Evolutionary conservation across 805 yeast genomes (phyloP).

Genomic region (Teunomyces cretensis): DNA sequence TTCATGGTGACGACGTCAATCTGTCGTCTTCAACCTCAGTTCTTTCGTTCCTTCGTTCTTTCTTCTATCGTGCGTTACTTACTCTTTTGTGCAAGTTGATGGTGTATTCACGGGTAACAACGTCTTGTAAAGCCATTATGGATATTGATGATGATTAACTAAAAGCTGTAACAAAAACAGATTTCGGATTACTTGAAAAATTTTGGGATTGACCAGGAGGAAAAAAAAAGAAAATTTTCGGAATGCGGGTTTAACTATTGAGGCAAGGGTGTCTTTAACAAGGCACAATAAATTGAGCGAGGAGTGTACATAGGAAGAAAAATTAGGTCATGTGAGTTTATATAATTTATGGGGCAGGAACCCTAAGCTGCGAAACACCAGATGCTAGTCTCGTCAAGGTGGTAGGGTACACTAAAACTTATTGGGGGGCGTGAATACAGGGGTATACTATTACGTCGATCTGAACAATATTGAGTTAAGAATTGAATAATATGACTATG

Average conservation of each 20-base stretch:
- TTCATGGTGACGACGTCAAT: constrained; percentile 1
- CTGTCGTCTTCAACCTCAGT: background rate
- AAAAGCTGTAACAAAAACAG: constrained; percentile 7
- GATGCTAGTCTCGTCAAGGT: background rate
- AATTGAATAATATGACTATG: too few species aligned
- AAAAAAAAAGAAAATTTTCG: constrained; percentile 4
- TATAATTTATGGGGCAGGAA: background rate
- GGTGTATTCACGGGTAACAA: constrained; percentile 99
- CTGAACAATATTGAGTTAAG: too few species aligned
- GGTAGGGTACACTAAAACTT: too few species aligned
- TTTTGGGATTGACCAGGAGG: constrained; percentile 5
- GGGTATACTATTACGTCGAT: too few species aligned
- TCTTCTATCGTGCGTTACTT: constrained; percentile 40
- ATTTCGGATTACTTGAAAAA: constrained; percentile 2
- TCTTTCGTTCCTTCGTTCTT: background rate
- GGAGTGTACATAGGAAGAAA: background rate
- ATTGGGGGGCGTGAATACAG: too few species aligned
- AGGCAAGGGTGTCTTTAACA: background rate
- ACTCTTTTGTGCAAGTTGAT: constrained; percentile 99
- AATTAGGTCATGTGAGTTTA: background rate
- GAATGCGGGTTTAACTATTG: constrained; percentile 2
- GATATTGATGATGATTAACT: constrained; percentile 19
- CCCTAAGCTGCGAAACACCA: constrained; percentile 3
- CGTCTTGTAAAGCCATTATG: constrained; percentile 92
- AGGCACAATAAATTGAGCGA: background rate